Percentiles rank a stretch among this genome's conserved stretches.
Conservation (phyloP, 2,329 filamentous ascomycete species). For the Seiridium cupressi region DNA sequence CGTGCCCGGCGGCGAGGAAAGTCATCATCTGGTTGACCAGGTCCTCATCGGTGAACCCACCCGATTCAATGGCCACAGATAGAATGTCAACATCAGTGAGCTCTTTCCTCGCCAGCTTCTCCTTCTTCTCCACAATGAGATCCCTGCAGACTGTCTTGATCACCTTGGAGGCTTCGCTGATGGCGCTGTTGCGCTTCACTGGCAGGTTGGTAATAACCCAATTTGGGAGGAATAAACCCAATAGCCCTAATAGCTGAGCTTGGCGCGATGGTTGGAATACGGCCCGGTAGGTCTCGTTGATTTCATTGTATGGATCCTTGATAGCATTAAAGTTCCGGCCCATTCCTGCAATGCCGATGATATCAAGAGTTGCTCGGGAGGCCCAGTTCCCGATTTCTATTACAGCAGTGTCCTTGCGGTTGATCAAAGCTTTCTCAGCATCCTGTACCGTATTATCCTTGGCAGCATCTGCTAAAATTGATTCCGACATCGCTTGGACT, state of each 20-base stretch:
- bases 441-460: constrained; percentile 10
- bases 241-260: constrained; percentile 54
- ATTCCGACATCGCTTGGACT: constrained; percentile 57
- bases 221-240: constrained; percentile 61
- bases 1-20: constrained; percentile 41
- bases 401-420: constrained; percentile 33
- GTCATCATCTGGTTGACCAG: constrained; percentile 40
- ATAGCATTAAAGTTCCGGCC: constrained; percentile 70
- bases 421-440: constrained; percentile 28
- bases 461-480: constrained; percentile 38
- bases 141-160: constrained; percentile 67
- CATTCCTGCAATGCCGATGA: constrained; percentile 71
- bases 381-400: constrained; percentile 63
- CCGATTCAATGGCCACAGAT: constrained; percentile 33
- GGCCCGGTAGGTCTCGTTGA: constrained; percentile 55
- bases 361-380: constrained; percentile 69
- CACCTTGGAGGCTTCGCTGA: constrained; percentile 51
- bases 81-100: constrained; percentile 34
- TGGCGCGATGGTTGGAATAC: constrained; percentile 53
- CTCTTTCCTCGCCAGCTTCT: constrained; percentile 43
- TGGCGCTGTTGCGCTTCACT: constrained; percentile 65
- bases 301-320: constrained; percentile 54
- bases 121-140: constrained; percentile 69
- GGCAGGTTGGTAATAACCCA: constrained; percentile 65
- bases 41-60: constrained; percentile 36